Conservation (phyloP, 2,329 filamentous ascomycete genomes). For the Ophiocordyceps camponoti-floridani region DNA sequence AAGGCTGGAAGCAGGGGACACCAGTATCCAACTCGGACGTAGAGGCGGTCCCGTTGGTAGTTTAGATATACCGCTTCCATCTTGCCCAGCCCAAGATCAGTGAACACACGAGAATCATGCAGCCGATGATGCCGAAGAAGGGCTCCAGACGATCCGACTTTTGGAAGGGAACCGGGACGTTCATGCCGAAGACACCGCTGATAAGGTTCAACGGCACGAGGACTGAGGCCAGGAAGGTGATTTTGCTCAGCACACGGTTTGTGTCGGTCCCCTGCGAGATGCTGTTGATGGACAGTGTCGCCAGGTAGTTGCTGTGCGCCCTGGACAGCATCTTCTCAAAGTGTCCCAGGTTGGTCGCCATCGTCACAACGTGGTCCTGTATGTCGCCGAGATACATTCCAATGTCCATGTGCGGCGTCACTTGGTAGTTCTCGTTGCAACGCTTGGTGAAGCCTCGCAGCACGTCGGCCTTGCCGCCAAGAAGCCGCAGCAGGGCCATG, state of each 20-base stretch:
- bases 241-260: conserved; percentile 83
- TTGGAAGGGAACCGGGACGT: conserved; percentile 54
- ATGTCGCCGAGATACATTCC: conserved; percentile 94
- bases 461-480: conserved; percentile 96
- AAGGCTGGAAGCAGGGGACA: too few species aligned
- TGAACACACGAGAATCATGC: conserved; percentile 34
- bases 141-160: conserved; percentile 31
- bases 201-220: conserved; percentile 92
- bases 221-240: conserved; percentile 84
- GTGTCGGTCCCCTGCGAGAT: conserved; percentile 75
- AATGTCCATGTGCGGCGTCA: conserved; percentile 91
- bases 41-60: too few species aligned
- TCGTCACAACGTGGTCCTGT: conserved; percentile 96
- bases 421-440: conserved; percentile 92
- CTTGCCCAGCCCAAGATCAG: conserved; percentile 28
- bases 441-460: conserved; percentile 95
- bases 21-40: too few species aligned
- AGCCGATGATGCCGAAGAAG: conserved; percentile 32
- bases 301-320: conserved; percentile 88
- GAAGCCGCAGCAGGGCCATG: conserved; percentile 78
- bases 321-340: conserved; percentile 96
- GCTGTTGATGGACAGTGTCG: conserved; percentile 83
- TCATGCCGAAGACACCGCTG: conserved; percentile 78
- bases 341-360: conserved; percentile 91
- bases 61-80: conserved; percentile 26